Conservation (phyloP, 2,329 filamentous ascomycete genomes). For the Aspergillus felis region DNA sequence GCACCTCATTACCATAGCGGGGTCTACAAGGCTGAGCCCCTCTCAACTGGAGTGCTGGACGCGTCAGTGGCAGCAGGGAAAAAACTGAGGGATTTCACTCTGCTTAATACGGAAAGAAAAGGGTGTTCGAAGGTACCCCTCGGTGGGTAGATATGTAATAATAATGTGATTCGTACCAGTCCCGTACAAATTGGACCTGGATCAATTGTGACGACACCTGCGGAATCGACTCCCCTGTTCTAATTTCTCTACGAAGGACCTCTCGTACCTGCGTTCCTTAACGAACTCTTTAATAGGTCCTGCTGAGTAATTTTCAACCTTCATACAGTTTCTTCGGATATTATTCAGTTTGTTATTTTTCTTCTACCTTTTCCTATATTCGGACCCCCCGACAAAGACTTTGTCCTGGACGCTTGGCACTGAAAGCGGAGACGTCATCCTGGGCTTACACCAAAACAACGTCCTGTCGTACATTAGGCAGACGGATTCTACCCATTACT, state of each 20-base stretch:
- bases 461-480: slow-evolving; percentile 21
- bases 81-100: no score
- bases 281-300: background rate
- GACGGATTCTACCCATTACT: slow-evolving; percentile 23
- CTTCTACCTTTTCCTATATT: background rate
- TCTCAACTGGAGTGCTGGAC: background rate
- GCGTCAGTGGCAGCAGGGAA: background rate
- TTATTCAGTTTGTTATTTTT: background rate
- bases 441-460: slow-evolving; percentile 4
- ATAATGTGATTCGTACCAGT: no score
- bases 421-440: slow-evolving; percentile 19
- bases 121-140: background rate
- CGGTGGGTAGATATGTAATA: no score
- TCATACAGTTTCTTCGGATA: background rate
- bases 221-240: background rate
- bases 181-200: no score
- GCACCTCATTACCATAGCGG: background rate
- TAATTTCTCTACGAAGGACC: no score
- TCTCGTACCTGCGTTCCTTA: background rate
- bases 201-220: background rate
- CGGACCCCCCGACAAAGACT: background rate
- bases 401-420: slow-evolving; percentile 9
- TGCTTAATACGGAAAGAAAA: no score
- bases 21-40: background rate
- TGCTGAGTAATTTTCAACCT: background rate